Evolutionary conservation across 768 basidiomycete genomes (phyloP), one percentile per base, ranked within the genome.

Genomic region (Gloeopeniophorella convolvens): DNA sequence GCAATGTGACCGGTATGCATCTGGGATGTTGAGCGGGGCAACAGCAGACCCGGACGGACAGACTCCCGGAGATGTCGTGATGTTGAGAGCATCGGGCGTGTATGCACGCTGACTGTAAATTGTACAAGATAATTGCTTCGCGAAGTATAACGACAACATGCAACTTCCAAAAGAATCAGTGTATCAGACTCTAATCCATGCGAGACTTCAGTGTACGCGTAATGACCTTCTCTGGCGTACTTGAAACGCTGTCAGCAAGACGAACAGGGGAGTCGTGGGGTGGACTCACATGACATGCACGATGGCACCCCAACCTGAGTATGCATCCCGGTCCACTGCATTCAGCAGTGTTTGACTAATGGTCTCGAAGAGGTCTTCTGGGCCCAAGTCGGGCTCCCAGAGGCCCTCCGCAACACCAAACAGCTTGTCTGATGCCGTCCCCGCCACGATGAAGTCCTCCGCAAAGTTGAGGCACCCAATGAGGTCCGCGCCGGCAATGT

Each of bases 331-430:
- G 65, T 99, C 96, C 28, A 97, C 85, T 5, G 92, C 89, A 61
- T 94, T 98, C 67, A 98, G 67, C 53, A 99, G 68, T 6, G 93
- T 94, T 68, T 99, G 96, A 24, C 90, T 92, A 62, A 97, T 93
- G 2, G 96, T 98, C 73, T 99, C 96, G 63, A 99, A 99, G 39
- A 99, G 72, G 66, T 98, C 96, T 63, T 98, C 96, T 12, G 94
- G 82, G 64, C 85, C 93, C 66, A 99, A 73, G 66, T 93, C 89
- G 8, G 95, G 93, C 68, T 99, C 96, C 96, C 96, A 99, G 26
- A 99, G 76, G 3, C 93, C 92, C 68, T 99, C 96, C 34, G 96
- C 96, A 45, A 95, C 84, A 85, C 96, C 96, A 61, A 83, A 96
- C 57, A 99, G 69, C 71, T 97, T 97, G 54, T 82, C 74, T 62